A percentile compares a stretch with the other conserved stretches of the same genome.
Evolutionary conservation across 192 early-diverging fungal genomes (phyloP).

Genomic region (Coemansia erecta): DNA sequence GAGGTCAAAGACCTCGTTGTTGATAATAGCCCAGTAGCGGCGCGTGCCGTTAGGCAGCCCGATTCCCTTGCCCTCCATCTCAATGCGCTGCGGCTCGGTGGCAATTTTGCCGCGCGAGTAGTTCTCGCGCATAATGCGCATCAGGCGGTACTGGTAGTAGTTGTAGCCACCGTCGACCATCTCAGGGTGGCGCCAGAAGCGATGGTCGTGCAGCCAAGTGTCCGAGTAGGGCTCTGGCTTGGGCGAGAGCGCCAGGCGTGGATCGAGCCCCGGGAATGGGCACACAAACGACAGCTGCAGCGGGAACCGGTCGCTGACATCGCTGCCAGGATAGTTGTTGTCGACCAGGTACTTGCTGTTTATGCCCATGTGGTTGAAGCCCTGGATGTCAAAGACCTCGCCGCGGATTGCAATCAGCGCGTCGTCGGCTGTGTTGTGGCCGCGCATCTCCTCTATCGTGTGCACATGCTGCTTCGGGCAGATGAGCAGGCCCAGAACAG

Average conservation of each 20-base stretch:
- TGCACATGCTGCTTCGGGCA: constrained; percentile 74
- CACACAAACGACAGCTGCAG: constrained; percentile 61
- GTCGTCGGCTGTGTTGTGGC: constrained; percentile 57
- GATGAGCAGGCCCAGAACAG: constrained; percentile 66
- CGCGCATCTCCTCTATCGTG: constrained; percentile 64
- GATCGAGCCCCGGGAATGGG: constrained; percentile 55
- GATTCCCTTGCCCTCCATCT: constrained; percentile 54
- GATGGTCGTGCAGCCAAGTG: constrained; percentile 68
- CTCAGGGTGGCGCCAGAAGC: constrained; percentile 57
- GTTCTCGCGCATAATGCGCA: constrained; percentile 60
- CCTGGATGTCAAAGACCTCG: constrained; percentile 75
- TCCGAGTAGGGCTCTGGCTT: constrained; percentile 59
- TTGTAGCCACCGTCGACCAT: constrained; percentile 52
- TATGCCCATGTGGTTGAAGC: constrained; percentile 58
- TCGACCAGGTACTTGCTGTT: constrained; percentile 49
- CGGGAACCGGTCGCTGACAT: constrained; percentile 68
- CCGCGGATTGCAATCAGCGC: constrained; percentile 72
- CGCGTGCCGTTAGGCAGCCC: constrained; percentile 42
- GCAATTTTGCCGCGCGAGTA: constrained; percentile 69
- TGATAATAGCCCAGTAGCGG: constrained; percentile 63
- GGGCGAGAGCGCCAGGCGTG: constrained; percentile 51
- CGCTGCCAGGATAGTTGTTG: constrained; percentile 65
- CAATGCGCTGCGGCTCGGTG: constrained; percentile 57
- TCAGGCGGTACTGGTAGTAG: constrained; percentile 66
- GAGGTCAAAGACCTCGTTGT: constrained; percentile 71